A percentile compares a stretch with the other conserved stretches of the same genome.
Conservation (phyloP, 306 rosid species). For the Glycine tomentella region DNA sequence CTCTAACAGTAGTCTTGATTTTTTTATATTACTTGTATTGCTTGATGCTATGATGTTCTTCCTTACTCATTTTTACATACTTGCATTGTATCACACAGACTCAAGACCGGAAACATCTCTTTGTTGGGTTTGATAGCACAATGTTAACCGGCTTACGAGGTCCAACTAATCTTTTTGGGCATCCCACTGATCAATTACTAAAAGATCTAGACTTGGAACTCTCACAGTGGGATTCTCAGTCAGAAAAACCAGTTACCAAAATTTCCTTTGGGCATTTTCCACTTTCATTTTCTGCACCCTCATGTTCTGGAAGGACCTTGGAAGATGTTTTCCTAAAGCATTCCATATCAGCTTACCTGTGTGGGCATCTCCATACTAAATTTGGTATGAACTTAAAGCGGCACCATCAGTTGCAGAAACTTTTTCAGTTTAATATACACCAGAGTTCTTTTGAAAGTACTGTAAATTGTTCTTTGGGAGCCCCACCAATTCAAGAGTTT, state of each 20-base stretch:
- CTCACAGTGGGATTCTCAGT: slow-evolving; percentile 81
- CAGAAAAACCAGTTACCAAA: slow-evolving; percentile 70
- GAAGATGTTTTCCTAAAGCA: slow-evolving; percentile 80
- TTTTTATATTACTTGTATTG: slow-evolving; percentile 31
- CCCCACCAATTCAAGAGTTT: slow-evolving; percentile 64
- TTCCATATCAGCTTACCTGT: slow-evolving; percentile 84
- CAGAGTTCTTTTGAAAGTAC: slow-evolving; percentile 51
- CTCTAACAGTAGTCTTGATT: slow-evolving; percentile 12
- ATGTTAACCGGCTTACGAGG: slow-evolving; percentile 83
- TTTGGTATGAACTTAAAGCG: slow-evolving; percentile 93
- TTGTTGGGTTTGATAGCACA: slow-evolving; percentile 90
- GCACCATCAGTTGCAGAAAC: slow-evolving; percentile 66
- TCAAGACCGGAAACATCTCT: slow-evolving; percentile 70
- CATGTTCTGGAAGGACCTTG: slow-evolving; percentile 78
- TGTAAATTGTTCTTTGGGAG: slow-evolving; percentile 68
- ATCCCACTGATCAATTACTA: slow-evolving; percentile 82
- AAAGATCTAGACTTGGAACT: slow-evolving; percentile 77
- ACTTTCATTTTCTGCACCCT: slow-evolving; percentile 77
- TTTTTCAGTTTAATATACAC: slow-evolving; percentile 76
- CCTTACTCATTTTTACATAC: slow-evolving; percentile 44
- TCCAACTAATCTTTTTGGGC: slow-evolving; percentile 95
- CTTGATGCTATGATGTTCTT: slow-evolving; percentile 40
- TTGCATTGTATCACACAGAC: slow-evolving; percentile 57
- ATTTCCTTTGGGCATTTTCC: slow-evolving; percentile 96
- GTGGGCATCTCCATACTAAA: slow-evolving; percentile 91